phyloP scores from a whole-genome alignment of 1,284 basidiomycete species.

The Caloboletus firmus region DNA sequence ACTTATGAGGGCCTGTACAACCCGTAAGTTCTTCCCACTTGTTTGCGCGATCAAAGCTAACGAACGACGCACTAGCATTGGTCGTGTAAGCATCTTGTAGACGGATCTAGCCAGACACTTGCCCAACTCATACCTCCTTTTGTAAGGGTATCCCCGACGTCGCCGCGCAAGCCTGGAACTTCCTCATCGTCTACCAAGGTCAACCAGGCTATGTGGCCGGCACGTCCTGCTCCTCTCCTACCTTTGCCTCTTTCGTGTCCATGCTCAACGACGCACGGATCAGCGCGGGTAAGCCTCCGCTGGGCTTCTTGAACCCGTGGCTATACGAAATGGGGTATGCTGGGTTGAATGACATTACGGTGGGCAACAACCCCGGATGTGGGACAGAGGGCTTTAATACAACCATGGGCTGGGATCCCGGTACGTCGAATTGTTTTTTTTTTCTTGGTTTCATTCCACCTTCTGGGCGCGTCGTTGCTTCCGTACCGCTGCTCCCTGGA shows the following conservation, averaged over 20 bases:
- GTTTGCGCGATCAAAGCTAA: not conserved
- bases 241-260: slow-evolving; percentile 42
- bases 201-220: slow-evolving; percentile 34
- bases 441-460: not conserved
- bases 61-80: slow-evolving; percentile 18
- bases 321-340: slow-evolving; percentile 44
- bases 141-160: slow-evolving; percentile 59
- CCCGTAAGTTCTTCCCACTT: slow-evolving; percentile 36
- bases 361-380: slow-evolving; percentile 57
- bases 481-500: not conserved
- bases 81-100: slow-evolving; percentile 38
- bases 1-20: slow-evolving; percentile 62
- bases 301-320: slow-evolving; percentile 64
- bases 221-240: slow-evolving; percentile 46
- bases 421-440: slow-evolving; percentile 7
- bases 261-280: slow-evolving; percentile 64
- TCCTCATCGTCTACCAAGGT: slow-evolving; percentile 16
- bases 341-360: slow-evolving; percentile 51
- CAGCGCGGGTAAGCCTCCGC: slow-evolving; percentile 39
- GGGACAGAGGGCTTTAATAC: slow-evolving; percentile 53
- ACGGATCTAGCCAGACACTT: slow-evolving; percentile 30
- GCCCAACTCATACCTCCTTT: not conserved
- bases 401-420: slow-evolving; percentile 49
- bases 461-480: not conserved
- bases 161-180: slow-evolving; percentile 45